Percentiles rank a stretch among this genome's conserved stretches.
Conservation (phyloP, 192 early-diverging fungal genomes). For the Backusella tarrabulga region DNA sequence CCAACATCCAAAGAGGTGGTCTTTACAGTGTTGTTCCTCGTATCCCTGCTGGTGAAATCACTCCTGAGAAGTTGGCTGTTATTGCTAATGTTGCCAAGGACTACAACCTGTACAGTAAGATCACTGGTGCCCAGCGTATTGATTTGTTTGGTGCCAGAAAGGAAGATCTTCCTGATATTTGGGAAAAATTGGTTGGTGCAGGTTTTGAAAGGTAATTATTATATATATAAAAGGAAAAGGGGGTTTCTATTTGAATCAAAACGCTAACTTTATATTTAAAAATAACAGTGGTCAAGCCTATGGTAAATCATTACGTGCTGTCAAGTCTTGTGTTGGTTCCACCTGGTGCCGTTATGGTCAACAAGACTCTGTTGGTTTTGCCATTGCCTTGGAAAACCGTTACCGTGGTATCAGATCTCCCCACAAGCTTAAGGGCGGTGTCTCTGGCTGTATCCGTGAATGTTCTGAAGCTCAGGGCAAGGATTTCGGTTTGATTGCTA, state of each 20-base stretch:
- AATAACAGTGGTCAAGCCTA: constrained; percentile 59
- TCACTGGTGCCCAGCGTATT: constrained; percentile 70
- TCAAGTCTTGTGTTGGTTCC: constrained; percentile 67
- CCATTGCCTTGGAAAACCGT: constrained; percentile 56
- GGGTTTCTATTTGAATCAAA: neutral
- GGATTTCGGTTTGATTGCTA: constrained; percentile 62
- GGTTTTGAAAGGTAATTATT: constrained; percentile 54
- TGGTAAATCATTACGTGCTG: constrained; percentile 66
- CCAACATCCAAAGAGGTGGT: constrained; percentile 72
- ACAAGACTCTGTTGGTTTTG: constrained; percentile 67
- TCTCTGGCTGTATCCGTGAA: constrained; percentile 67
- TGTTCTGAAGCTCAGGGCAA: constrained; percentile 55
- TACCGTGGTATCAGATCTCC: constrained; percentile 70
- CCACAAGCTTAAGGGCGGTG: constrained; percentile 67
- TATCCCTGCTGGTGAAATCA: constrained; percentile 65
- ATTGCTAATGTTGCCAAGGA: constrained; percentile 63
- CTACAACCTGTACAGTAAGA: constrained; percentile 64
- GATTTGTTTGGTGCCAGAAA: constrained; percentile 61
- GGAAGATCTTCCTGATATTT: constrained; percentile 64
- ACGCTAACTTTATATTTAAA: neutral
- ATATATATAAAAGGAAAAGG: neutral
- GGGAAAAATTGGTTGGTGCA: constrained; percentile 59
- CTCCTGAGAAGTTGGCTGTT: constrained; percentile 61
- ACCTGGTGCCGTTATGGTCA: constrained; percentile 70
- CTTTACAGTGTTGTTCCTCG: constrained; percentile 63